These are phyloP conservation scores for Ustilago vetiveriae DNA, from an alignment of 1,284 basidiomycete genomes.

Conservation along the genomic window DNA sequence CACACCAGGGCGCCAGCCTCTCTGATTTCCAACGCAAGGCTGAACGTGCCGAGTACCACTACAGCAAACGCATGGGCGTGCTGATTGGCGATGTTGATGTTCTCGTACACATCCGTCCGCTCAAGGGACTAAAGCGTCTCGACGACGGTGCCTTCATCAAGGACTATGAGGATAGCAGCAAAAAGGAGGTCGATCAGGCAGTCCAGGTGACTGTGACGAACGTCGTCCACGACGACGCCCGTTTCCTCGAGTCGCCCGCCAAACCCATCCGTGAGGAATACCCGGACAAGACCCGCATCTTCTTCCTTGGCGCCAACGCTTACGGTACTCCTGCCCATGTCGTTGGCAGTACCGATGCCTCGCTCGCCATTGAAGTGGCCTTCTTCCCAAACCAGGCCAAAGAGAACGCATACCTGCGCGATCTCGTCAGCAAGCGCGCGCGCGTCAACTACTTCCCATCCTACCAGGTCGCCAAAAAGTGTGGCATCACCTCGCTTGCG, in stretches of 20 bases:
- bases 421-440: constrained; percentile 52
- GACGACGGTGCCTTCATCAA: constrained; percentile 91
- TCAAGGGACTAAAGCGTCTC: constrained; percentile 81
- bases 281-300: constrained; percentile 86
- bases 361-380: constrained; percentile 57
- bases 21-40: constrained; percentile 72
- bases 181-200: constrained; percentile 85
- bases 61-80: constrained; percentile 89
- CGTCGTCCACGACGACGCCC: constrained; percentile 58
- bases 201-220: constrained; percentile 68
- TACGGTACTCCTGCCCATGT: constrained; percentile 97
- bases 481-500: constrained; percentile 54
- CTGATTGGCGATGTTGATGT: constrained; percentile 78
- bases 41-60: constrained; percentile 76
- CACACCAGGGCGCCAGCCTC: constrained; percentile 57
- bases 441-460: constrained; percentile 52
- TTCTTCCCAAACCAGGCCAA: constrained; percentile 59
- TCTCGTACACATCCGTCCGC: constrained; percentile 63
- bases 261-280: constrained; percentile 87
- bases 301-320: constrained; percentile 91
- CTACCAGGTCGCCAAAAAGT: constrained; percentile 50
- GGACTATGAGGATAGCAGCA: constrained; percentile 80
- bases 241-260: constrained; percentile 73
- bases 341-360: constrained; percentile 72
- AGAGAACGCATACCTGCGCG: constrained; percentile 54